Conservation (phyloP, 2,329 filamentous ascomycete genomes). For the Cladosporium sp. region DNA sequence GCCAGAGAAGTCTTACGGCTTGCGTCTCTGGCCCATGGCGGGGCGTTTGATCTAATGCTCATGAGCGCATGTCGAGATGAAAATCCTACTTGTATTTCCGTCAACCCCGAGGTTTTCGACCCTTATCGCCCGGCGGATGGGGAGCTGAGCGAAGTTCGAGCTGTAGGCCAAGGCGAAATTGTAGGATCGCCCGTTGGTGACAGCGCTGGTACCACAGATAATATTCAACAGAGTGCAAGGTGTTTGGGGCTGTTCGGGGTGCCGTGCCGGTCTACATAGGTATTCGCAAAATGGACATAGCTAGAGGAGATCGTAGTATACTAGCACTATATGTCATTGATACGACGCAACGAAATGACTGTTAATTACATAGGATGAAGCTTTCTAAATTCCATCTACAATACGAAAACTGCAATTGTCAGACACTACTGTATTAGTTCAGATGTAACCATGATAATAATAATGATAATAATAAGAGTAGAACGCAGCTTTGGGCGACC, state of each 20-base stretch:
- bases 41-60: constrained; percentile 35
- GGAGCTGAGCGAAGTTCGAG: constrained; percentile 25
- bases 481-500: too few species aligned
- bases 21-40: constrained; percentile 21
- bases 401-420: too few species aligned
- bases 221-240: neutral
- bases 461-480: too few species aligned
- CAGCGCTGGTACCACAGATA: neutral
- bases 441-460: too few species aligned
- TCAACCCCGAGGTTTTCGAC: constrained; percentile 36
- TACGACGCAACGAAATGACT: too few species aligned
- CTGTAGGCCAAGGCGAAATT: constrained; percentile 1
- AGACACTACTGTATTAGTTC: too few species aligned
- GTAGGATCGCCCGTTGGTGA: neutral
- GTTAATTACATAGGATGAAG: too few species aligned
- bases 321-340: too few species aligned
- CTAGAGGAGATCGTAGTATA: too few species aligned
- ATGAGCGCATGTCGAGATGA: constrained; percentile 29
- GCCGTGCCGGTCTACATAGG: neutral
- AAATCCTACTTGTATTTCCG: constrained; percentile 32
- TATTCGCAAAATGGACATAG: constrained; percentile 1
- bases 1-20: constrained; percentile 32
- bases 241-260: neutral
- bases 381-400: too few species aligned
- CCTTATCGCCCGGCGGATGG: constrained; percentile 32